Base-by-base conservation (phyloP, 2,329 filamentous ascomycete species). In the Lasiodiplodia gonubiensis region DNA sequence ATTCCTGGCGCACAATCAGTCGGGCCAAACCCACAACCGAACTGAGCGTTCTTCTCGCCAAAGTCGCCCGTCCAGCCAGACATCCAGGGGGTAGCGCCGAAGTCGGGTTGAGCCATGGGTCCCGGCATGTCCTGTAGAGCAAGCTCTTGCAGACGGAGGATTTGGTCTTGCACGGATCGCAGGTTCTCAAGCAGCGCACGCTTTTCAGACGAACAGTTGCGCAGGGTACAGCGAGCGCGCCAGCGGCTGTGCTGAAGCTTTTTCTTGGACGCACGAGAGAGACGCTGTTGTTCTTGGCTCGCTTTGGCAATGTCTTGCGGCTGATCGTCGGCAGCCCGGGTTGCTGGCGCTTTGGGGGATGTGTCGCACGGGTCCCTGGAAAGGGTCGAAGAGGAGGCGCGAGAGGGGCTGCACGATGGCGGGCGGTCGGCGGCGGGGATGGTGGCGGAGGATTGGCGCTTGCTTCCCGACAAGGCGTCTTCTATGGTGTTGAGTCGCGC, bases 241-340 rank as follows among this genome's bases (percentile, higher is more conserved):
- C 66, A 67, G 66, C 66, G 66, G n/a, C 30, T 63, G 35, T 67
- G 57, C 27, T 67, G 55, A 23, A 67, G 49, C 27, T 63, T 67
- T 59, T 67, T 67, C 35, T 55, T 67, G 18, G 48, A 46, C 8
- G 55, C 25, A n/a, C 64, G 64, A 8, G 39, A 30, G 18, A 67
- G 64, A 3, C 30, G 35, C 2, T 39, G 64, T 37, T 48, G 30
- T 11, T 37, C 21, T 16, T 52, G 63, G n/a, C 11, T 53, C 39
- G 46, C n/a, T 16, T 39, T 52, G 21, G 25, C 51, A 23, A 18
- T 66, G 30, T 37, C n/a, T 21, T 48, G 21, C 64, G 35, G 42
- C 46, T 51, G 42, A 63, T 51, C 14, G 59, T 63, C 42, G 48
- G 54, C 53, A 12, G 33, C 53, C 21, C 16, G 42, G 42, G 16